These are phyloP conservation scores for Rutidosis leptorrhynchoides DNA, from an alignment of 129 eudicot genomes.

Conservation along the genomic window DNA sequence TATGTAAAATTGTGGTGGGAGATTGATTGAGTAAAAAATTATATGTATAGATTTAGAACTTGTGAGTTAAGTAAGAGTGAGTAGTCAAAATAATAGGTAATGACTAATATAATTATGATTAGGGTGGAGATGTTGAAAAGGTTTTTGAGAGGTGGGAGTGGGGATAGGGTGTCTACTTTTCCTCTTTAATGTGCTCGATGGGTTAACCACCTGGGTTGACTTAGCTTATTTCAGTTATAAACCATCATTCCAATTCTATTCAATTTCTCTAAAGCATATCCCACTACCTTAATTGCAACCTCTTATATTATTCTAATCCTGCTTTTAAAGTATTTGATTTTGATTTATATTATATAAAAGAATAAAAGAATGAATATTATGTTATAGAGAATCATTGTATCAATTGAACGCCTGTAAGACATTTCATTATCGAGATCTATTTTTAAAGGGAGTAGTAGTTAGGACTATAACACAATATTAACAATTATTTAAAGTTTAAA, in stretches of 20 bases:
- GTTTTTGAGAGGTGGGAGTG: conserved; percentile 28
- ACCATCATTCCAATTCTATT: conserved; percentile 22
- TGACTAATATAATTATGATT: conserved; percentile 33
- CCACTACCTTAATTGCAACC: no score
- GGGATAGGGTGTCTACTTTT: conserved; percentile 37
- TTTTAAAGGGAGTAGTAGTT: no score
- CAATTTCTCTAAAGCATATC: conserved; percentile 22
- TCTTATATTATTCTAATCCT: no score
- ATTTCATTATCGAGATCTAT: no score
- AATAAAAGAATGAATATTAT: no score
- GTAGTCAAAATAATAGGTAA: conserved; percentile 38
- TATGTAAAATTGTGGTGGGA: conserved; percentile 21
- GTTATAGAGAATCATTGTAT: no score
- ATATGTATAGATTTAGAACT: conserved; percentile 28
- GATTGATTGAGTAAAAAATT: conserved; percentile 26
- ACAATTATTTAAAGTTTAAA: no score
- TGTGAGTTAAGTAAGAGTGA: conserved; percentile 41
- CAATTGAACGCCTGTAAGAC: no score
- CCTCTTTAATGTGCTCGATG: conserved; percentile 30
- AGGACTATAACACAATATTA: no score
- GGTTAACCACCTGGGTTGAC: conserved; percentile 44
- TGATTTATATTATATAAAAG: no score
- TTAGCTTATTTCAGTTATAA: conserved; percentile 36
- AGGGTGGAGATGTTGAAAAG: conserved; percentile 35
- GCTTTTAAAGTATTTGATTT: no score